Evolutionary conservation across 2,329 filamentous ascomycete species (phyloP), one percentile per base, ranked within the genome.

Genomic region (Botrytis elliptica): DNA sequence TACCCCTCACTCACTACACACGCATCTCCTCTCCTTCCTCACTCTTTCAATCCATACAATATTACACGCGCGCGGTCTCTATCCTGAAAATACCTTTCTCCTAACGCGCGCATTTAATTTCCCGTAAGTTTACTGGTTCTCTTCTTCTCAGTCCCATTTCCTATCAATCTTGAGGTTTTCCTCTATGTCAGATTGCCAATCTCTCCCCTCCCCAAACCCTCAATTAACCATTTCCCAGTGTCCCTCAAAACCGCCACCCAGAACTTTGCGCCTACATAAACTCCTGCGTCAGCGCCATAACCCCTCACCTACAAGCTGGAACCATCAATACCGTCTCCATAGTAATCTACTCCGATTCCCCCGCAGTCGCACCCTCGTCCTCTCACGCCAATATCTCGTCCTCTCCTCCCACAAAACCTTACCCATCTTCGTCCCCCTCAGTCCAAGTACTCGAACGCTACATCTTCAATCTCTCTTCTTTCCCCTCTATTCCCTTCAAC

Each of bases 41-140:
- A 90, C 88, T 75, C 89, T 91, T 72, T 88, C 90, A 75, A 88
- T 91, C 75, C 91, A 93, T 81, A 91, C 91, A 74, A 90, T 93
- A 77, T 86, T 93, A 73, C 91, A 89, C 82, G 86, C 91, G 63
- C 89, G 91, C 76, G 82, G 84, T 73, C 87, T 93, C 78, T 93
- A 93, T 79, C 91, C 91, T 2, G 83, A 84, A 71, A 83, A 85
- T 55, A 89, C 90, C n/a, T 93, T 93, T 82, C 84, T 91, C 64
- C 86, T 88, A 60, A 87, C 89, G 10, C 87, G 89, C 74, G 90
- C 89, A 79, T 92, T 92, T 85, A 92, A 92, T 82, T 89, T 89
- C 76, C 86, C 91, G 64, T 49, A 10, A 52, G 64, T n/a, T 4
- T 18, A 18, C 52, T 44, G 25, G 14, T 42, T 42, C 20, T 20